phyloP scores from a whole-genome alignment of 345 rosid genomes.

The Odontarrhena argentea region DNA sequence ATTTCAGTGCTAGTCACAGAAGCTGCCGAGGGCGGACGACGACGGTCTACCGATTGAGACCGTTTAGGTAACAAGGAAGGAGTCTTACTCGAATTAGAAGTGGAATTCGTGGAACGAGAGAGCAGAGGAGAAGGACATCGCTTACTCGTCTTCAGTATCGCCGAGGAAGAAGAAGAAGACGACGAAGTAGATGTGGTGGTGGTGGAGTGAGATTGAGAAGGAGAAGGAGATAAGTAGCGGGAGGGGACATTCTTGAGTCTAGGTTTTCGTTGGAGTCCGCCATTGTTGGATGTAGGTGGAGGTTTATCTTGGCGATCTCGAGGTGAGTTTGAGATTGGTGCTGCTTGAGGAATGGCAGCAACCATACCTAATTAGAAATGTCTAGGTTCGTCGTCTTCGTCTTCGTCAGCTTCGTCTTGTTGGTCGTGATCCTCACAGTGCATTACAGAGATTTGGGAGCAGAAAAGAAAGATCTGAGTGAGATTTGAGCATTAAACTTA shows the following conservation, averaged over 20 bases:
- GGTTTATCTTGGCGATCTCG: slow-evolving; percentile 32
- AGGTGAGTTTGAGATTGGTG: slow-evolving; percentile 40
- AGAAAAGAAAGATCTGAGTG: neutral
- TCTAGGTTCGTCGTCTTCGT: slow-evolving; percentile 18
- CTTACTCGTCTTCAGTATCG: slow-evolving; percentile 35
- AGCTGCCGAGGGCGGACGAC: slow-evolving; percentile 49
- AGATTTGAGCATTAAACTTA: slow-evolving; percentile 29
- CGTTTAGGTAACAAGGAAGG: slow-evolving; percentile 56
- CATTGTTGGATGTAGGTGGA: slow-evolving; percentile 39
- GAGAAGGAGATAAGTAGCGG: slow-evolving; percentile 81
- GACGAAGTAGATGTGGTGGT: slow-evolving; percentile 34
- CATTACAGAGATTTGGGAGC: slow-evolving; percentile 33
- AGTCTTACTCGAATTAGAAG: slow-evolving; percentile 42
- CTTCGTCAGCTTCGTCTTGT: slow-evolving; percentile 32
- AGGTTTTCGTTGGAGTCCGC: slow-evolving; percentile 48
- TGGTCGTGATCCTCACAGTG: slow-evolving; percentile 48
- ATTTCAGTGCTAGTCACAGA: slow-evolving; percentile 49
- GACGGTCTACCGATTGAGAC: slow-evolving; percentile 84
- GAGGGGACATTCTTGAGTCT: slow-evolving; percentile 68
- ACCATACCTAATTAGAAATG: slow-evolving; percentile 51
- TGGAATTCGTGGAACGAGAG: slow-evolving; percentile 55
- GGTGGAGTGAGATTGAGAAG: slow-evolving; percentile 50
- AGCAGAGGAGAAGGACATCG: slow-evolving; percentile 69
- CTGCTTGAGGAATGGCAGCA: slow-evolving; percentile 74
- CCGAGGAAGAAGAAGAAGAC: slow-evolving; percentile 44